phyloP scores from a whole-genome alignment of 78 protist species.

The Ministeria vibrans region DNA sequence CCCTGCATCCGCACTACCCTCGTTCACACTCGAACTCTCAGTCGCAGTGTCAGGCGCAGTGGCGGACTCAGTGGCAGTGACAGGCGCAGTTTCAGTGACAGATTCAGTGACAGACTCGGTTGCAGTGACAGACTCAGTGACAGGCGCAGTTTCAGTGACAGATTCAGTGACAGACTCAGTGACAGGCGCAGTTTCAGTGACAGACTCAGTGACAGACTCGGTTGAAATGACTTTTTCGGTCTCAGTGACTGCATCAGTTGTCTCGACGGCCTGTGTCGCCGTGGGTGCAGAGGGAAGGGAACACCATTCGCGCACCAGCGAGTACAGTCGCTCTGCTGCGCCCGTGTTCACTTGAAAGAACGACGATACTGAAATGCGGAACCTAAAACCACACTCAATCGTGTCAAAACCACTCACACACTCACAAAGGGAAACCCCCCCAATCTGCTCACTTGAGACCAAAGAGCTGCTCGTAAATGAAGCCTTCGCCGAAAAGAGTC shows the following conservation, averaged over 20 bases:
- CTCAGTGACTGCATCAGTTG: no score
- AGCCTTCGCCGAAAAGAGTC: slow-evolving; percentile 31
- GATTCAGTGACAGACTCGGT: not conserved
- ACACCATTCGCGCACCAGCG: slow-evolving; percentile 40
- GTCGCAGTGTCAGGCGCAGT: no score
- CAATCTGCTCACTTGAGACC: slow-evolving; percentile 30
- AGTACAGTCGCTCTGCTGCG: not conserved
- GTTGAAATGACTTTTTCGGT: not conserved
- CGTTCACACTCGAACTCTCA: no score
- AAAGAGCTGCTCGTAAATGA: slow-evolving; percentile 37
- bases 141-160: not conserved
- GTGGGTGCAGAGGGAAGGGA: no score
- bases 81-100: no score
- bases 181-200: not conserved
- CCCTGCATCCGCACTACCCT: no score
- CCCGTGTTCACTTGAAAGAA: slow-evolving; percentile 69
- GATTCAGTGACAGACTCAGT: not conserved
- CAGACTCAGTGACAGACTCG: not conserved
- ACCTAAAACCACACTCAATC: not conserved
- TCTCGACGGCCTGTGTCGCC: no score
- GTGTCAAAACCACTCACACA: not conserved
- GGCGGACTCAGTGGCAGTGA: no score
- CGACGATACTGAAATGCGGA: slow-evolving; percentile 37
- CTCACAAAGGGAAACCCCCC: not conserved
- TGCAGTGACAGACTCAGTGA: not conserved